Evolutionary conservation across 306 rosid genomes (phyloP).

Genomic region (Rubus idaeus): DNA sequence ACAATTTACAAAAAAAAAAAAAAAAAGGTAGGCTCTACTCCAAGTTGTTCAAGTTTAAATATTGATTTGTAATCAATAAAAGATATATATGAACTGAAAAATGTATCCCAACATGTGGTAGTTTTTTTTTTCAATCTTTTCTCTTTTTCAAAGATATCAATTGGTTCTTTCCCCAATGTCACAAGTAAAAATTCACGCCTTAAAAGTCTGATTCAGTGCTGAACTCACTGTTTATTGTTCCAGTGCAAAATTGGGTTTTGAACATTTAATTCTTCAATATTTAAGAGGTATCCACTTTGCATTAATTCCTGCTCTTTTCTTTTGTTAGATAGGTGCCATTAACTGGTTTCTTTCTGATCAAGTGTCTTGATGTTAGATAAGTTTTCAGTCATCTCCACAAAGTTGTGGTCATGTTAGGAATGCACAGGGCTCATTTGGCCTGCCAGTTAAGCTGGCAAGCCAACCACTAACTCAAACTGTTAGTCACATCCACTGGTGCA

Average conservation of each 20-base stretch:
- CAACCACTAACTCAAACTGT: neutral
- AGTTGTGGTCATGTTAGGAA: too few species aligned
- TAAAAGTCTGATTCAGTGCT: neutral
- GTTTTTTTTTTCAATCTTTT: neutral
- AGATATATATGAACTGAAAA: too few species aligned
- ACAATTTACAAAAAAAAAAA: too few species aligned
- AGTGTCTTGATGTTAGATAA: too few species aligned
- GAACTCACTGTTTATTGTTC: neutral
- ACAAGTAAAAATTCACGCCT: neutral
- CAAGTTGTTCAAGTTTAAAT: too few species aligned
- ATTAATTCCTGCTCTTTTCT: neutral
- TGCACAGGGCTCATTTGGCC: neutral
- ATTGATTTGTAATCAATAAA: too few species aligned
- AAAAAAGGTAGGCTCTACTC: too few species aligned
- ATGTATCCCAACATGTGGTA: neutral
- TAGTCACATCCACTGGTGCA: neutral
- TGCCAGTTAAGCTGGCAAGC: neutral
- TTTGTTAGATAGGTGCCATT: neutral
- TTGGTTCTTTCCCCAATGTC: neutral
- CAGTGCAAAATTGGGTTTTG: neutral
- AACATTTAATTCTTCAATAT: neutral
- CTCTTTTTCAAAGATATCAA: neutral
- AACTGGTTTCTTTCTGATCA: neutral
- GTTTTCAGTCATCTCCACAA: too few species aligned
- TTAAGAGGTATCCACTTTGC: neutral